Conservation (phyloP, 352 stramenopile species). For the Phytophthora litchii region DNA sequence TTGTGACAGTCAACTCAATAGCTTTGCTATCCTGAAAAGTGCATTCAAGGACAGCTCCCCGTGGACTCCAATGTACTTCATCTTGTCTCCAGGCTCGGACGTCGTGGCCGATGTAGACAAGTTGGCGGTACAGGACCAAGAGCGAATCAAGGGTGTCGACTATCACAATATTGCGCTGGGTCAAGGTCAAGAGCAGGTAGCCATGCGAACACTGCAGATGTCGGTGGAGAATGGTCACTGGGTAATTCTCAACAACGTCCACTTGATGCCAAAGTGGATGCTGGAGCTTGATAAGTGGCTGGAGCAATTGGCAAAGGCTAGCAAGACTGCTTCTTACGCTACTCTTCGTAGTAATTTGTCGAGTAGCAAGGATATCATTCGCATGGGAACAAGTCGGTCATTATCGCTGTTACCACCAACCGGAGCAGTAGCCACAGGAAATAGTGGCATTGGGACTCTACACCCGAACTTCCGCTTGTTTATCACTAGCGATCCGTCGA, state of each 20-base stretch:
- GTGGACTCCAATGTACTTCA: conserved; percentile 97
- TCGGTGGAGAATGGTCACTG: conserved; percentile 93
- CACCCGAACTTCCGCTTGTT: conserved; percentile 89
- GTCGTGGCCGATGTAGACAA: conserved; percentile 96
- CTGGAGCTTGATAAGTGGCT: conserved; percentile 93
- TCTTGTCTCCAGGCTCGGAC: conserved; percentile 96
- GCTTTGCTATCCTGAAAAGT: conserved; percentile 94
- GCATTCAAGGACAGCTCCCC: conserved; percentile 93
- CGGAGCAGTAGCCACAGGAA: conserved; percentile 1
- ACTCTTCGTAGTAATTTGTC: conserved; percentile 29
- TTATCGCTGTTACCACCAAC: conserved; percentile 14
- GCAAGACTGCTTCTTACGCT: conserved; percentile 57
- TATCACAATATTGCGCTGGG: conserved; percentile 97
- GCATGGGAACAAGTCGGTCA: conserved; percentile 31
- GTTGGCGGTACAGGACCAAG: conserved; percentile 90
- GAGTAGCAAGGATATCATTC: conserved; percentile 24
- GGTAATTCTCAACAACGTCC: conserved; percentile 95
- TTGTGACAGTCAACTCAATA: conserved; percentile 93
- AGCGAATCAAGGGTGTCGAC: conserved; percentile 93
- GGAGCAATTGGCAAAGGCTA: conserved; percentile 74
- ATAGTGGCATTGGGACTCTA: conserved; percentile 34
- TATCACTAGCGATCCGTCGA: conserved; percentile 89
- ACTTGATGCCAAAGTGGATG: conserved; percentile 95
- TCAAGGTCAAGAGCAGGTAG: conserved; percentile 93
- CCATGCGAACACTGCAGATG: conserved; percentile 88